These are phyloP conservation scores for Anethum foeniculum DNA, from an alignment of 140 eudicot genomes.

Conservation along the genomic window DNA sequence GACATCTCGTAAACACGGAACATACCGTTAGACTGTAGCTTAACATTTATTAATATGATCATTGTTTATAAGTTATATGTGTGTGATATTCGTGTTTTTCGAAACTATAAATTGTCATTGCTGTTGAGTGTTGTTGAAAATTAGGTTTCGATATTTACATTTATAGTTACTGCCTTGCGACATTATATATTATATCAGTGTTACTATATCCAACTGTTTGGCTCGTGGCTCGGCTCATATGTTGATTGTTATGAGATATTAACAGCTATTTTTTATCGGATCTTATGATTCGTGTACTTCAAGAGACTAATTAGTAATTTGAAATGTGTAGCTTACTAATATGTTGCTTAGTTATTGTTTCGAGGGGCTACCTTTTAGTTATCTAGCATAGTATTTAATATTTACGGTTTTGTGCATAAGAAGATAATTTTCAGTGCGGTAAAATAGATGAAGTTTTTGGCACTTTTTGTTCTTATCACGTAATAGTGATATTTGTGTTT, in stretches of 20 bases:
- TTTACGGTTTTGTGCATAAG: too few species aligned
- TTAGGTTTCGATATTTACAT: not conserved
- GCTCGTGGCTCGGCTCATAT: not conserved
- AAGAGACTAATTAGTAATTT: too few species aligned
- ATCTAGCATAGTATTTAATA: too few species aligned
- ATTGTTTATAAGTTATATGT: not conserved
- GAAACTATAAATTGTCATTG: not conserved
- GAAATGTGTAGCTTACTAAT: too few species aligned
- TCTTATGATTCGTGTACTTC: not conserved
- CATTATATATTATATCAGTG: not conserved
- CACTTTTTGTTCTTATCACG: too few species aligned
- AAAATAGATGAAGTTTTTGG: too few species aligned
- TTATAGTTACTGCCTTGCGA: not conserved
- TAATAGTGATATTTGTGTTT: not conserved
- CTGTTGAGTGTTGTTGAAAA: not conserved
- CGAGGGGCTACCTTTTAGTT: too few species aligned
- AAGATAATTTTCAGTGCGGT: too few species aligned
- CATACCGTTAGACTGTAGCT: not conserved
- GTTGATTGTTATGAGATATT: not conserved
- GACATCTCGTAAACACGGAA: not conserved
- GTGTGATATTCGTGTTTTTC: not conserved
- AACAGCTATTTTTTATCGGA: not conserved
- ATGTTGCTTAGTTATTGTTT: too few species aligned
- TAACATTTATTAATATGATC: too few species aligned
- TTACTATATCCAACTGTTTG: not conserved